A percentile compares a stretch with the other conserved stretches of the same genome.
Evolutionary conservation across 169 alveolate species (phyloP).

Genomic region (Plasmodium ovale): DNA sequence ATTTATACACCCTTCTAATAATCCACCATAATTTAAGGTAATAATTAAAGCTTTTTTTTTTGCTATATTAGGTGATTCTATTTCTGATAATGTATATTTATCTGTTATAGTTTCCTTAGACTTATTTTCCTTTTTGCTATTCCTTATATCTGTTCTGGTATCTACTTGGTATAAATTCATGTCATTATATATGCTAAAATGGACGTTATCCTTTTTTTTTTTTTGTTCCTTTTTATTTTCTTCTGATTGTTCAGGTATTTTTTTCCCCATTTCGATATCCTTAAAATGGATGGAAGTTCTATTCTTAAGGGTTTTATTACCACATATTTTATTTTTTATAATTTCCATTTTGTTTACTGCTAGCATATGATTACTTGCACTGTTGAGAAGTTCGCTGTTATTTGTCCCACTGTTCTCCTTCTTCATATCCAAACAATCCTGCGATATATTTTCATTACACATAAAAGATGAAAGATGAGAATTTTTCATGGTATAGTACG

Average conservation of each 20-base stretch:
- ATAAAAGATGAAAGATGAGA: slow-evolving; percentile 24
- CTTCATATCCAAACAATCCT: neutral
- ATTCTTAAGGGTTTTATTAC: no score
- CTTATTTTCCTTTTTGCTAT: neutral
- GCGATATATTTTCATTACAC: slow-evolving; percentile 26
- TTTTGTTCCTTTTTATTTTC: neutral
- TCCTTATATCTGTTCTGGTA: neutral
- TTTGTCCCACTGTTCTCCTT: neutral
- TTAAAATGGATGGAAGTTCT: no score
- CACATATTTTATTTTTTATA: no score
- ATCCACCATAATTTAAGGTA: slow-evolving; percentile 47
- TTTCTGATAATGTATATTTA: slow-evolving; percentile 14
- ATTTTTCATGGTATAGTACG: slow-evolving; percentile 43
- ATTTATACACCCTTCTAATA: slow-evolving; percentile 60
- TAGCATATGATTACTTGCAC: neutral
- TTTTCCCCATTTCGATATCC: neutral
- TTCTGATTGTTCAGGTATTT: neutral
- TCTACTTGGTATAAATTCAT: neutral
- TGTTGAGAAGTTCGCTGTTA: neutral
- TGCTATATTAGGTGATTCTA: slow-evolving; percentile 37
- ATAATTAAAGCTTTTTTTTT: slow-evolving; percentile 50
- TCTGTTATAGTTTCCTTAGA: neutral
- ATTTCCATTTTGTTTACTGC: neutral
- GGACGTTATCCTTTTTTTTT: slow-evolving; percentile 16
- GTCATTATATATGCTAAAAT: slow-evolving; percentile 8